Conservation (phyloP, 2,329 filamentous ascomycete genomes). For the Iodosphaeria phyllophila region DNA sequence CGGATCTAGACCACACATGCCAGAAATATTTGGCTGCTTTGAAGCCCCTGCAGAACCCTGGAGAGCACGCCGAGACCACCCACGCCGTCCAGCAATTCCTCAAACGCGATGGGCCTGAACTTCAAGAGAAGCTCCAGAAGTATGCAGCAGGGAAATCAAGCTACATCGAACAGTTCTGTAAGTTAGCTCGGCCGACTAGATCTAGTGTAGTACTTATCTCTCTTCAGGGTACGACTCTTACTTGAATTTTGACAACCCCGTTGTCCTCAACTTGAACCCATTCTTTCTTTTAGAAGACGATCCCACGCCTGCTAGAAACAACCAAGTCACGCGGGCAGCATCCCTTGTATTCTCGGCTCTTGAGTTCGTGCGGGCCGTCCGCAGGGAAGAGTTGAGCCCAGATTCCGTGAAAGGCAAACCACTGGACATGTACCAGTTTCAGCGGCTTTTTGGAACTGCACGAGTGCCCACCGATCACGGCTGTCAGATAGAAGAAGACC, state of each 20-base stretch:
- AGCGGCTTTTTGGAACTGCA: constrained; percentile 83
- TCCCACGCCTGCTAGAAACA: constrained; percentile 86
- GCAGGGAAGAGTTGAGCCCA: constrained; percentile 80
- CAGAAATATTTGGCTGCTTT: constrained; percentile 65
- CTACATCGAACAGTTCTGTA: constrained; percentile 98
- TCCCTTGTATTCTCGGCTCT: constrained; percentile 81
- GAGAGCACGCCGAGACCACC: constrained; percentile 70
- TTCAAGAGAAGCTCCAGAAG: constrained; percentile 77
- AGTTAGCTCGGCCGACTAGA: constrained; percentile 16
- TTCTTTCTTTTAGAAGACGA: constrained; percentile 97
- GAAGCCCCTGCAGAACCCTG: constrained; percentile 58
- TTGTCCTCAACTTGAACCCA: constrained; percentile 91
- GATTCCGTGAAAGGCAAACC: constrained; percentile 71
- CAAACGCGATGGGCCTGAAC: constrained; percentile 56
- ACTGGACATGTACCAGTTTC: constrained; percentile 97
- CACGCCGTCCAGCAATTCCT: constrained; percentile 72
- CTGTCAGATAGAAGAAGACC: constrained; percentile 89
- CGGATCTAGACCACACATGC: constrained; percentile 59
- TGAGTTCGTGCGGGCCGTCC: constrained; percentile 81
- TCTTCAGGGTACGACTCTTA: constrained; percentile 89
- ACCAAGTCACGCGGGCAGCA: constrained; percentile 86
- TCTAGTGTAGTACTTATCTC: constrained; percentile 5
- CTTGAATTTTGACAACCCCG: constrained; percentile 91
- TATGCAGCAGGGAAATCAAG: constrained; percentile 85
- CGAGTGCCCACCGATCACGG: constrained; percentile 86